Base-by-base conservation (phyloP, 169 alveolate species). In the Cryptosporidium xiaoi region DNA sequence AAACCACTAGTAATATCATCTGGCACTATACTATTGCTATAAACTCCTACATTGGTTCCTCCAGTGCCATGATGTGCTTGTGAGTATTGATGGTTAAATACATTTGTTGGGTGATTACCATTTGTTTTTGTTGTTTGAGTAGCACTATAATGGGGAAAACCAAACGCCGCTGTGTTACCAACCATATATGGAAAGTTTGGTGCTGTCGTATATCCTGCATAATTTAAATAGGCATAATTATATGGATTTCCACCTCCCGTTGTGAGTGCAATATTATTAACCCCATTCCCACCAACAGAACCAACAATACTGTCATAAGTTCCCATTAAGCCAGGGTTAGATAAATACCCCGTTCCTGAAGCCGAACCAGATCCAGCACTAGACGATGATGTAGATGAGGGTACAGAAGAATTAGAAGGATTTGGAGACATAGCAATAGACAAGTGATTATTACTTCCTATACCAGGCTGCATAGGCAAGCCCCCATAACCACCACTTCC, bases 211-310 rank as follows among this genome's bases (percentile, higher is more conserved):
- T 77, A 77, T 2, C 87, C 71, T 7, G 87, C 87, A 62, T 77
- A 77, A 36, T 77, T 77, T 15, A 77, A n/a, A 50, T 77, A 77
- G n/a, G 87, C 87, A 36, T 77, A 77, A 51, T 77, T 77, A 77
- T 77, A 77, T 12, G 87, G 87, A 24, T 56, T 77, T 4, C 77
- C 87, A 16, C 77, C 87, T 40, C 77, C 85, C 3, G 85, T 71
- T 13, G 87, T 71, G 12, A 77, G 29, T 2, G 87, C 71, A 56
- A 77, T 77, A 27, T 46, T 48, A 66, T 66, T 66, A 33, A 29
- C 50, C 3, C 64, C 71, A 55, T 27, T 55, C n/a, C 34, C 66
- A 24, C 34, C 66, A 24, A 46, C 36, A 18, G 87, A 18, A 6
- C 33, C 24, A 20, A 34, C n/a, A 62, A 27, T 34, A 20, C 33